These are phyloP conservation scores for Coemansia sp. DNA, from an alignment of 192 early-diverging fungal species.

Conservation along the genomic window DNA sequence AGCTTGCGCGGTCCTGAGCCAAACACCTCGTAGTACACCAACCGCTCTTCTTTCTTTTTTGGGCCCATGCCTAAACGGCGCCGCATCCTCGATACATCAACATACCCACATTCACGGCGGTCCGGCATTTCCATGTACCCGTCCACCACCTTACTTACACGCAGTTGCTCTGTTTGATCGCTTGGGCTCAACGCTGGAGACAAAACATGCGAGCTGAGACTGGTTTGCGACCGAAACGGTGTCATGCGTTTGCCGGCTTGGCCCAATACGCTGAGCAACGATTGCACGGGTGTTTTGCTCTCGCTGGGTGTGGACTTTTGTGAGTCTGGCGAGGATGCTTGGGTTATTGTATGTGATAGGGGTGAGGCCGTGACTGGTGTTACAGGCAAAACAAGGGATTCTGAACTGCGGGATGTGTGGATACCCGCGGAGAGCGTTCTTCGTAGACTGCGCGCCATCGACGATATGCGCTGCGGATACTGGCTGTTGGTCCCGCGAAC, in stretches of 20 bases:
- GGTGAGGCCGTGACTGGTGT: neutral
- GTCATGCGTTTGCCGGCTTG: constrained; percentile 4
- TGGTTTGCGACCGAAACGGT: neutral
- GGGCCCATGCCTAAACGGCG: constrained; percentile 15
- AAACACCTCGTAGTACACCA: constrained; percentile 76
- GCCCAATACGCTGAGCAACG: neutral
- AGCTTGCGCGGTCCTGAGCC: constrained; percentile 69
- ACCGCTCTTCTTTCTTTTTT: constrained; percentile 8
- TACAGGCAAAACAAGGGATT: too few species aligned
- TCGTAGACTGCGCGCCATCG: neutral
- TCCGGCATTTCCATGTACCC: constrained; percentile 29
- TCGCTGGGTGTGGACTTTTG: neutral
- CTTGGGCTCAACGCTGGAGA: neutral
- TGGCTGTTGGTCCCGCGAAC: neutral
- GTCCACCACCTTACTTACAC: constrained; percentile 9
- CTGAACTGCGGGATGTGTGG: too few species aligned
- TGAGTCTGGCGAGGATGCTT: neutral
- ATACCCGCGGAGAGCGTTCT: neutral
- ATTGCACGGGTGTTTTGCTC: neutral
- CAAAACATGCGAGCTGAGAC: neutral
- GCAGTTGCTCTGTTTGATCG: neutral
- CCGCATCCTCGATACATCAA: constrained; percentile 18
- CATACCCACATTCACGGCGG: constrained; percentile 11
- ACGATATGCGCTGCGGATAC: neutral
- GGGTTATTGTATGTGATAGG: constrained; percentile 4